Evolutionary conservation across 768 basidiomycete species (phyloP).

Genomic region (Agaricus bisporus): DNA sequence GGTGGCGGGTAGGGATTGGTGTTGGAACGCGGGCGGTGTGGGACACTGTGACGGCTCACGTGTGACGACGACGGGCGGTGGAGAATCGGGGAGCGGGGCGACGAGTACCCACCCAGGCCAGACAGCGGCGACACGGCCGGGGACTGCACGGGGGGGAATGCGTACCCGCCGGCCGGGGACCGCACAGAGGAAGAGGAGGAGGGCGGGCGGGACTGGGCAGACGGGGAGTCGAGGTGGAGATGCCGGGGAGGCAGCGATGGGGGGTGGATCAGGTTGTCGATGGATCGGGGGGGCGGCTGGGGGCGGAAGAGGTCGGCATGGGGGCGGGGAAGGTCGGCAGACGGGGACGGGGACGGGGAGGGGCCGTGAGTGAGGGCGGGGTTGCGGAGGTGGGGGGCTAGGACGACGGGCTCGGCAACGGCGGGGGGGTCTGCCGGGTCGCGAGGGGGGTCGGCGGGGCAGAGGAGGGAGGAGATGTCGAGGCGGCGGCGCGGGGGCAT

Average conservation of each 20-base stretch:
- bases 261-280: conserved; percentile 12
- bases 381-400: conserved; percentile 20
- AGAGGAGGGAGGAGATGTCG: conserved; percentile 72
- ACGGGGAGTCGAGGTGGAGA: background rate
- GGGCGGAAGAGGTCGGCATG: conserved; percentile 1
- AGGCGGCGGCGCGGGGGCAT: conserved; percentile 68
- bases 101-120: background rate
- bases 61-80: conserved; percentile 3
- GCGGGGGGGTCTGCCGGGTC: background rate
- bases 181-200: conserved; percentile 14
- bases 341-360: conserved; percentile 2
- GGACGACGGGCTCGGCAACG: conserved; percentile 13
- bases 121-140: conserved; percentile 8
- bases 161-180: conserved; percentile 5
- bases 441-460: conserved; percentile 29
- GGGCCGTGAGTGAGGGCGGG: background rate
- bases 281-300: conserved; percentile 8
- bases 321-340: background rate
- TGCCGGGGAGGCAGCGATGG: conserved; percentile 7
- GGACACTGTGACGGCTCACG: conserved; percentile 10
- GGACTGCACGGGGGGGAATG: conserved; percentile 2
- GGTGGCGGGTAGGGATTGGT: conserved; percentile 9
- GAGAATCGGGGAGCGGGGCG: conserved; percentile 4
- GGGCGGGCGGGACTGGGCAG: background rate
- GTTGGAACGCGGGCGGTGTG: conserved; percentile 13